Evolutionary conservation across 306 rosid species (phyloP).

Genomic region (Vigna radiata): DNA sequence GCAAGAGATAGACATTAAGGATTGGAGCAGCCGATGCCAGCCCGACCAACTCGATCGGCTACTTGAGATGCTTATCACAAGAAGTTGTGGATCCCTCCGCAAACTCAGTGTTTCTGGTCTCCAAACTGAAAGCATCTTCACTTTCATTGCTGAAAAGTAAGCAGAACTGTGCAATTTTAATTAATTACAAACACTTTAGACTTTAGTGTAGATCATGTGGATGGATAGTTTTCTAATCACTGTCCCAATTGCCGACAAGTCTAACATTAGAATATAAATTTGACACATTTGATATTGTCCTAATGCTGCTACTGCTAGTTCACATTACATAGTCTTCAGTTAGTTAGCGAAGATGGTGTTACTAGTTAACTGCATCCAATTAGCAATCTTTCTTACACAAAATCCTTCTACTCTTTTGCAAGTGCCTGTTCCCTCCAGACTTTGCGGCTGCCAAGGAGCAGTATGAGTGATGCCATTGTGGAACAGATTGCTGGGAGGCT

Average conservation of each 20-base stretch:
- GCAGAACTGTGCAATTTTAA: conserved; percentile 42
- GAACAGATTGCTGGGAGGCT: conserved; percentile 77
- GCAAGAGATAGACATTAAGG: conserved; percentile 95
- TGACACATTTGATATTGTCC: neutral
- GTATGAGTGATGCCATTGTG: conserved; percentile 64
- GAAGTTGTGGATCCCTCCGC: conserved; percentile 84
- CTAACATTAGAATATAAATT: neutral
- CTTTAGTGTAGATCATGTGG: conserved; percentile 10
- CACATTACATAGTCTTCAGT: conserved; percentile 10
- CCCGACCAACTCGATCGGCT: conserved; percentile 71
- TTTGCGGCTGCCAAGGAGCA: conserved; percentile 76
- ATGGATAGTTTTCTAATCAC: neutral
- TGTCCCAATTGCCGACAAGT: conserved; percentile 24
- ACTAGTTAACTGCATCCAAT: neutral
- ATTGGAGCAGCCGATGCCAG: conserved; percentile 75
- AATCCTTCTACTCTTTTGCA: conserved; percentile 57
- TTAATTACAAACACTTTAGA: conserved; percentile 10
- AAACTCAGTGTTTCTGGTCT: conserved; percentile 82
- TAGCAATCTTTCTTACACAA: conserved; percentile 40
- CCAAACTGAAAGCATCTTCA: conserved; percentile 62
- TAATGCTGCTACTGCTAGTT: neutral
- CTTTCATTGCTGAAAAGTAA: conserved; percentile 91
- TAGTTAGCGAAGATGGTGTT: neutral
- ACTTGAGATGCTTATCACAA: conserved; percentile 72
- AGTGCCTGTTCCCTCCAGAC: conserved; percentile 90